Evolutionary conservation across 352 stramenopile genomes (phyloP), one percentile per base, ranked within the genome.

Genomic region (Phytophthora multivora): DNA sequence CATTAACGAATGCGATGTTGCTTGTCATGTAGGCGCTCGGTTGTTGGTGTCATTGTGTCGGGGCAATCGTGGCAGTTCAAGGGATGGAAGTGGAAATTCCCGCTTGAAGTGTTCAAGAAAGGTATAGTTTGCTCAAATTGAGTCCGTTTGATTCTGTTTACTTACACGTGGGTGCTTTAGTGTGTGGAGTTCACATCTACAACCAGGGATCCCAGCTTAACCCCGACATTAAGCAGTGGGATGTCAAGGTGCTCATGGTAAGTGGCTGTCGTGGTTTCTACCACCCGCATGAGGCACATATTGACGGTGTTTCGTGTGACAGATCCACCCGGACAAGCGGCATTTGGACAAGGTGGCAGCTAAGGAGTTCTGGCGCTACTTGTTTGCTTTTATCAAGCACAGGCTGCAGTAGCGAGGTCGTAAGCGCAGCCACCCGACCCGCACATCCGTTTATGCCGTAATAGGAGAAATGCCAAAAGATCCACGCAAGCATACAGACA

Each of bases 51-150:
- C 31, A 91, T 97, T 56, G 91, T 90, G 8, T 95, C 88, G 10
- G 91, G 91, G 2, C 86, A 95, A 48, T 74, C 81, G 40, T 97
- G 91, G 91, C 91, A 97, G 73, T 97, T 97, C 59, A 97, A 97
- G 78, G 91, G 89, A 11, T 97, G 91, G 91, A 93, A 97, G 71
- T 97, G 85, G 80, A 91, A 94, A 43, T 95, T 97, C 63, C 91
- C 91, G 13, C 73, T 97, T 4, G 86, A 96, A 57, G 75, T 97
- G 5, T 97, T 97, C 67, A 95, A 97, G 74, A 89, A 95, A 80
- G 86, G 89, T 96, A 59, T 21, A 25, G 4, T 45, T 11, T 28
- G 7, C 31, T 3, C 10, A 19, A 40, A 18, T 3, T 7, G 13
- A 7, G n/a, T 40, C 13, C 5, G 12, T 36, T 21, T 51, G 3